A percentile compares a stretch with the other conserved stretches of the same genome.
These are phyloP conservation scores for Dendrostoma leiphaemia DNA, from an alignment of 2,329 filamentous ascomycete species.

Conservation along the genomic window DNA sequence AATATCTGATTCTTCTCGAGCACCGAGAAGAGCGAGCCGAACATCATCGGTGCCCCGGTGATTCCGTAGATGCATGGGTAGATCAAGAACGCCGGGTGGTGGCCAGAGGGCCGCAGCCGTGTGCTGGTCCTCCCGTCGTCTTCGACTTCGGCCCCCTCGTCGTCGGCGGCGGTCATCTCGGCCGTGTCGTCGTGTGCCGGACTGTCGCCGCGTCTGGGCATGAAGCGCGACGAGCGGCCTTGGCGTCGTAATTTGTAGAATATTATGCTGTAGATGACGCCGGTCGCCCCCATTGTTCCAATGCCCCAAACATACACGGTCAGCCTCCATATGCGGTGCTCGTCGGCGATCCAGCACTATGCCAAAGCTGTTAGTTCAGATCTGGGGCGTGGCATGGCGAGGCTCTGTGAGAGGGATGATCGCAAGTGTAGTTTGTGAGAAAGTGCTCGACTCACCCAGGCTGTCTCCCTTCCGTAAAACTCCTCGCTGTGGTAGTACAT, in stretches of 20 bases:
- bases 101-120: slow-evolving; percentile 29
- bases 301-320: slow-evolving; percentile 65
- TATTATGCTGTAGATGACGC: slow-evolving; percentile 38
- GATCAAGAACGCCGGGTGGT: slow-evolving; percentile 57
- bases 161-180: not conserved
- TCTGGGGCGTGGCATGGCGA: too few species aligned
- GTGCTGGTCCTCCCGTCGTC: slow-evolving; percentile 21
- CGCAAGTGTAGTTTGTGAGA: too few species aligned
- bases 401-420: too few species aligned
- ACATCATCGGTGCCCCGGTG: slow-evolving; percentile 66
- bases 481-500: slow-evolving; percentile 38
- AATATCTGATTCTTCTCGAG: not conserved
- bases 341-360: slow-evolving; percentile 55
- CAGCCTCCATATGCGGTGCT: slow-evolving; percentile 53
- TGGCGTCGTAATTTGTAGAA: slow-evolving; percentile 36
- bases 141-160: not conserved
- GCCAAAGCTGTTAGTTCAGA: not conserved
- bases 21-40: slow-evolving; percentile 40
- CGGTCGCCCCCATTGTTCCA: slow-evolving; percentile 35
- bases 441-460: slow-evolving; percentile 7
- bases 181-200: not conserved
- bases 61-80: slow-evolving; percentile 69
- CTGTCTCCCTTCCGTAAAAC: slow-evolving; percentile 6
- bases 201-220: slow-evolving; percentile 18
- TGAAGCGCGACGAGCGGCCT: slow-evolving; percentile 21